Evolutionary conservation across 495 filamentous ascomycete species (phyloP).

Genomic region (Podospora fimiseda): DNA sequence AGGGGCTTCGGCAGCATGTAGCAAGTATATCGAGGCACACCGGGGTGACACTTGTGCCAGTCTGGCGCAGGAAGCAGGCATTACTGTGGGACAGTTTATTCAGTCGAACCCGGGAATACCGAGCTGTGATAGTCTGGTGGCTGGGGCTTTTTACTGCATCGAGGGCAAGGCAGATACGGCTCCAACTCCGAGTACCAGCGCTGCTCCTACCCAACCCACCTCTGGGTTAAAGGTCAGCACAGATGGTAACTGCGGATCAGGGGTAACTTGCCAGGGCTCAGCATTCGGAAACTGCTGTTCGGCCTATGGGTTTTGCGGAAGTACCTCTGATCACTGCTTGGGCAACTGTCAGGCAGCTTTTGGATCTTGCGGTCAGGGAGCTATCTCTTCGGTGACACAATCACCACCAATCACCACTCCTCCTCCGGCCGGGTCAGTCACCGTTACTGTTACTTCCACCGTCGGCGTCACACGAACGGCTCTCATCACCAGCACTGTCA

Average conservation of each 20-base stretch:
- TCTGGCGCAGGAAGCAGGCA: constrained; percentile 16
- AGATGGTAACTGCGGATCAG: constrained; percentile 35
- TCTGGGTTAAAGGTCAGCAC: constrained; percentile 13
- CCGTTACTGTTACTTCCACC: constrained; percentile 16
- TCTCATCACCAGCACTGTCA: constrained; percentile 10
- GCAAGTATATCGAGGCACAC: constrained; percentile 16
- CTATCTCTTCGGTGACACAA: neutral
- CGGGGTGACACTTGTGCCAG: constrained; percentile 25
- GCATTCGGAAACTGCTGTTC: constrained; percentile 39
- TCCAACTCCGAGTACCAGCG: neutral
- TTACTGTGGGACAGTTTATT: constrained; percentile 25
- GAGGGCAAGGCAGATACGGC: constrained; percentile 10
- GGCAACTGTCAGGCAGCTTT: constrained; percentile 30
- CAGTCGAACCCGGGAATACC: constrained; percentile 20
- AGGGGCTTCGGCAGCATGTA: constrained; percentile 14
- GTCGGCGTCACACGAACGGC: constrained; percentile 12
- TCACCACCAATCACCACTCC: neutral
- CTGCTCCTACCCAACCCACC: neutral
- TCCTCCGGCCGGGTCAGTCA: constrained; percentile 5
- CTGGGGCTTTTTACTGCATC: constrained; percentile 20
- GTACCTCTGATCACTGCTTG: constrained; percentile 32
- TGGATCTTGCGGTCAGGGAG: constrained; percentile 23
- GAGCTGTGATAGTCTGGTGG: constrained; percentile 20
- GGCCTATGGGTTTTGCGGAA: constrained; percentile 34
- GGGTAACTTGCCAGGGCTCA: constrained; percentile 37